phyloP scores from a whole-genome alignment of 208 protist genomes.

The Trypanosoma theileri region DNA sequence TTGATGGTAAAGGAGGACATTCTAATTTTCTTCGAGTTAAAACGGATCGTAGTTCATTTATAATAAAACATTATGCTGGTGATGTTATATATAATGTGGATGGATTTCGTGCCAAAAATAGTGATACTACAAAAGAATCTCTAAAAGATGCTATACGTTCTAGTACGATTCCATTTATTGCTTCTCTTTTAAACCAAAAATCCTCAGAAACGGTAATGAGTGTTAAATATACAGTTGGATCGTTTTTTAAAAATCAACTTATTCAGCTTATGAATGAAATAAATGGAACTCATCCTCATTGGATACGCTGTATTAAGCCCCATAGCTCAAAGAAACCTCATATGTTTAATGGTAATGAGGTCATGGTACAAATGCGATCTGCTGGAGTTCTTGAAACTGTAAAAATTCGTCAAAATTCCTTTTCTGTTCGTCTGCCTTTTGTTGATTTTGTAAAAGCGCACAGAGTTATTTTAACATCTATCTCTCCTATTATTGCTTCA shows the following conservation, averaged over 20 bases:
- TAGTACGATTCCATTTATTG: conserved; percentile 31
- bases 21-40: conserved; percentile 29
- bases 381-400: conserved; percentile 60
- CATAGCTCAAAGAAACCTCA: conserved; percentile 34
- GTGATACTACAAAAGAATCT: conserved; percentile 33
- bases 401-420: conserved; percentile 43
- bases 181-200: conserved; percentile 18
- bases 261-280: conserved; percentile 37
- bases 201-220: background rate
- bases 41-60: conserved; percentile 32
- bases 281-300: conserved; percentile 47
- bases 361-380: conserved; percentile 50
- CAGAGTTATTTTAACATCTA: background rate
- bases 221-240: conserved; percentile 22
- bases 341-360: conserved; percentile 37
- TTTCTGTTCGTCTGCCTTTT: conserved; percentile 37
- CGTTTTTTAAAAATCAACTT: conserved; percentile 39
- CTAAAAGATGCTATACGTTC: conserved; percentile 31
- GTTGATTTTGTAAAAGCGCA: conserved; percentile 33
- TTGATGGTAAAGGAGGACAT: conserved; percentile 33
- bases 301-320: conserved; percentile 65
- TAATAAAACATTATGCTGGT: conserved; percentile 51
- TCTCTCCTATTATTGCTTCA: background rate
- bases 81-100: conserved; percentile 43
- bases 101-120: conserved; percentile 41